These are phyloP conservation scores for Phyllosticta capitalensis DNA, from an alignment of 2,329 filamentous ascomycete genomes.

Conservation along the genomic window DNA sequence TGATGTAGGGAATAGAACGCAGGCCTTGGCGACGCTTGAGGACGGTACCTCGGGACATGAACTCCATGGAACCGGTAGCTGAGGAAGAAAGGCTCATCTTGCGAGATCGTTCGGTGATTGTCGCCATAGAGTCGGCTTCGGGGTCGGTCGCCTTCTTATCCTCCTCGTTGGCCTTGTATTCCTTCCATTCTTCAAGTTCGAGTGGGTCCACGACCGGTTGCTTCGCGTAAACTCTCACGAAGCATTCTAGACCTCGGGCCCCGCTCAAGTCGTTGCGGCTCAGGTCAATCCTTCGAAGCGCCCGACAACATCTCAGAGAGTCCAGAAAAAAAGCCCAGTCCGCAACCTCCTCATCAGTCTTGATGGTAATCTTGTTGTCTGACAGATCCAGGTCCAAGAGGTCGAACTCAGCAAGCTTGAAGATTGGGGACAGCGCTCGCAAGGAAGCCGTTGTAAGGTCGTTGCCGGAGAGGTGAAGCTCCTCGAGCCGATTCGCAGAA, in stretches of 20 bases:
- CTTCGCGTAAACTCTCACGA: constrained; percentile 33
- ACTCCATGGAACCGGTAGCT: background rate
- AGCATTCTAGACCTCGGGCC: constrained; percentile 34
- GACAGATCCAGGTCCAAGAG: constrained; percentile 40
- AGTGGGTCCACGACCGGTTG: constrained; percentile 24
- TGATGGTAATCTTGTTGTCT: constrained; percentile 35
- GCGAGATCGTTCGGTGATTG: constrained; percentile 6
- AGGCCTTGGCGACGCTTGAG: constrained; percentile 25
- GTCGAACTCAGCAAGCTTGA: constrained; percentile 33
- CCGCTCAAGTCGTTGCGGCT: constrained; percentile 35
- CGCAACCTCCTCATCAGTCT: constrained; percentile 24
- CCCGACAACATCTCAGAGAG: constrained; percentile 33
- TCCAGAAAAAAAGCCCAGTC: constrained; percentile 37
- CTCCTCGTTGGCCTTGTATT: background rate
- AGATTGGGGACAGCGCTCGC: constrained; percentile 30
- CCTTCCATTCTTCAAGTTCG: constrained; percentile 12
- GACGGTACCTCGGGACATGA: constrained; percentile 1
- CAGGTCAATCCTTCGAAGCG: constrained; percentile 37
- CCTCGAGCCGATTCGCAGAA: constrained; percentile 30
- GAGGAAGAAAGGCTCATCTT: background rate
- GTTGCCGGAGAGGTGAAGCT: constrained; percentile 38
- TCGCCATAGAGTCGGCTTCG: background rate
- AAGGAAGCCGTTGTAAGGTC: constrained; percentile 34
- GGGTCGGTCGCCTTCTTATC: background rate
- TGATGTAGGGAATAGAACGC: constrained; percentile 32